Evolutionary conservation across 2,329 filamentous ascomycete genomes (phyloP), one percentile per base, ranked within the genome.

Genomic region (Claviceps quebecensis): DNA sequence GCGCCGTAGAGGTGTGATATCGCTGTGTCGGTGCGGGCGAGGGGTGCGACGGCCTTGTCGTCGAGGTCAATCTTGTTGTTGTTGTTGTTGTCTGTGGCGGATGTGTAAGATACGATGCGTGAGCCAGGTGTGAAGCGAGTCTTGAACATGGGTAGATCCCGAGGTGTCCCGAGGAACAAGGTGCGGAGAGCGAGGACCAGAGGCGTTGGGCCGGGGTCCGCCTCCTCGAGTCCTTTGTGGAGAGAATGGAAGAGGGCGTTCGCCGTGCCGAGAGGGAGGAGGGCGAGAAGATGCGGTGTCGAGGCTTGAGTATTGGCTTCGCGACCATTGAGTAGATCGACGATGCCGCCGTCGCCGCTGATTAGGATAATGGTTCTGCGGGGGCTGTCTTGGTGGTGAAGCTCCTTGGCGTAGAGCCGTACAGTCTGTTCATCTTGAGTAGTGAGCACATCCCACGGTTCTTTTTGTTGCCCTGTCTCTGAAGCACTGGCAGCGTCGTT

Each of bases 321-420:
- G 11, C 65, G 61, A 26, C 65, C 78, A 61, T 96, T 94, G 53
- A 95, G 72, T 1, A 93, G 71, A 59, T 97, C 91, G 17, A 89
- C 77, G 2, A 95, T 67, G 5, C 89, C 91, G 14, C 91, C 91
- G 64, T 97, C 91, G 6, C 91, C 91, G 47, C 86, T 91, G 5
- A 96, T 73, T 13, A 97, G 75, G 34, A 96, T 68, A 26, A 96
- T 73, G 0, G 82, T 81, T 49, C 55, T 51, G n/a, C 34, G 34
- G 45, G n/a, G 52, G 52, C n/a, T 63, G 14, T 1, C 37, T n/a
- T 2, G 41, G 17, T 8, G 47, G 57, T 5, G 67, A 56, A 72
- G 57, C 2, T 57, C 45, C 2, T 56, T 59, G 0, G 84, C 78
- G 50, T 94, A 78, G 1, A 84, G 71, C 5, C 72, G 71, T 41